These are phyloP conservation scores for Cucumis hystrix DNA, from an alignment of 306 rosid species.

Conservation along the genomic window DNA sequence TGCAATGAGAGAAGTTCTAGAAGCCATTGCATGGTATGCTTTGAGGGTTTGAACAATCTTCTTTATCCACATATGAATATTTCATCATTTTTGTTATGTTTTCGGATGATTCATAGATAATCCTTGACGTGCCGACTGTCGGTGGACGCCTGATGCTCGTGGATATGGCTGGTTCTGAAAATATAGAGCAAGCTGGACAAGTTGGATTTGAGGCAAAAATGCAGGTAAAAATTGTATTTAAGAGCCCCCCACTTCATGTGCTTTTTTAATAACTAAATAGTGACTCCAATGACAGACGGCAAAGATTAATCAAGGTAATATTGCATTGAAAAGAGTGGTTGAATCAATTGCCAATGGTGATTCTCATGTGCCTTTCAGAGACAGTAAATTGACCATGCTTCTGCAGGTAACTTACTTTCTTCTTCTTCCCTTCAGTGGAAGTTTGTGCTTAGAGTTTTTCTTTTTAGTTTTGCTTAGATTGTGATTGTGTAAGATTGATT, in stretches of 20 bases:
- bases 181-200: slow-evolving; percentile 99
- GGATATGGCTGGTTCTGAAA: slow-evolving; percentile 99
- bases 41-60: not conserved
- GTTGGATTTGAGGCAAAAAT: slow-evolving; percentile 93
- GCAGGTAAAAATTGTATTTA: slow-evolving; percentile 46
- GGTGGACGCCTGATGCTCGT: slow-evolving; percentile 98
- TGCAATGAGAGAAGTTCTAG: slow-evolving; percentile 96
- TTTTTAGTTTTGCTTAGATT: slow-evolving; percentile 6
- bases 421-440: not conserved
- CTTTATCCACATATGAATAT: not conserved
- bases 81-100: not conserved
- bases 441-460: not conserved
- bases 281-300: slow-evolving; percentile 45
- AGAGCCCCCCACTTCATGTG: not conserved
- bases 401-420: slow-evolving; percentile 45
- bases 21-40: slow-evolving; percentile 93
- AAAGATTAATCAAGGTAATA: slow-evolving; percentile 94
- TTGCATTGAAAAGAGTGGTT: slow-evolving; percentile 86
- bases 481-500: slow-evolving; percentile 7
- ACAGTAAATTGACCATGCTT: slow-evolving; percentile 99
- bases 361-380: slow-evolving; percentile 96
- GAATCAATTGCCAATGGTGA: slow-evolving; percentile 99
- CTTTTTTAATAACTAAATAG: not conserved
- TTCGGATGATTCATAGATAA: slow-evolving; percentile 31
- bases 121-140: slow-evolving; percentile 87